Evolutionary conservation across 1,284 basidiomycete genomes (phyloP).

Genomic region (Ceratobasidium sp.): DNA sequence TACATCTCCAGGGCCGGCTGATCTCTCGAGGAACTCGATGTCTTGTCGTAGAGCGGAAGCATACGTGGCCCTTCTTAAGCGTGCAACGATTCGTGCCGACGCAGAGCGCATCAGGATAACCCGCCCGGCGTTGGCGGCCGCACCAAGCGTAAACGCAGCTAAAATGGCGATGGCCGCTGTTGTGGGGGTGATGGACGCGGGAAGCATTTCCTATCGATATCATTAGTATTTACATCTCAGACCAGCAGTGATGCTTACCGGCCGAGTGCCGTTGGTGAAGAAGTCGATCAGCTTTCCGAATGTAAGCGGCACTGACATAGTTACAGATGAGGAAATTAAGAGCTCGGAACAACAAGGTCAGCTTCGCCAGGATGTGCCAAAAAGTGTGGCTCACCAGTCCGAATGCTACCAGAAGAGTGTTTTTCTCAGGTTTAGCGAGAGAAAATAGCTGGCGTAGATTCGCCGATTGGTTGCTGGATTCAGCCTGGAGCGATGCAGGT

Average conservation of each 20-base stretch:
- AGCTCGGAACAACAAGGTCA: constrained; percentile 55
- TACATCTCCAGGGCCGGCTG: constrained; percentile 87
- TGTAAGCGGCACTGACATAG: constrained; percentile 90
- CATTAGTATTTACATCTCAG: constrained; percentile 39
- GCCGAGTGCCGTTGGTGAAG: constrained; percentile 72
- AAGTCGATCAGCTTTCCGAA: constrained; percentile 93
- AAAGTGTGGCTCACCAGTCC: constrained; percentile 58
- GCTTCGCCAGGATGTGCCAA: background rate
- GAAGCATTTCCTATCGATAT: constrained; percentile 62
- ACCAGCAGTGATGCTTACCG: constrained; percentile 61
- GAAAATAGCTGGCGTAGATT: constrained; percentile 78
- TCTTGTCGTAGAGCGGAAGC: constrained; percentile 86
- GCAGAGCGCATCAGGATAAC: constrained; percentile 85
- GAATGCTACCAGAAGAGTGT: constrained; percentile 75
- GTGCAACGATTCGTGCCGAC: constrained; percentile 93
- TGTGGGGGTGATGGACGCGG: constrained; percentile 78
- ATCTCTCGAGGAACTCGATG: constrained; percentile 88
- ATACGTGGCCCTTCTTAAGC: constrained; percentile 86
- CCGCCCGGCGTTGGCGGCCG: constrained; percentile 86
- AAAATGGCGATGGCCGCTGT: constrained; percentile 83
- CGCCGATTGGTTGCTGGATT: constrained; percentile 55
- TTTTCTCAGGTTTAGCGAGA: constrained; percentile 82
- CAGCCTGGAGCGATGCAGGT: constrained; percentile 48
- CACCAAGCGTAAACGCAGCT: constrained; percentile 86
- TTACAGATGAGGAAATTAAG: constrained; percentile 78